Percentiles rank a stretch among this genome's conserved stretches.
Conservation (phyloP, 1,284 basidiomycete genomes). For the Ganoderma boninense region DNA sequence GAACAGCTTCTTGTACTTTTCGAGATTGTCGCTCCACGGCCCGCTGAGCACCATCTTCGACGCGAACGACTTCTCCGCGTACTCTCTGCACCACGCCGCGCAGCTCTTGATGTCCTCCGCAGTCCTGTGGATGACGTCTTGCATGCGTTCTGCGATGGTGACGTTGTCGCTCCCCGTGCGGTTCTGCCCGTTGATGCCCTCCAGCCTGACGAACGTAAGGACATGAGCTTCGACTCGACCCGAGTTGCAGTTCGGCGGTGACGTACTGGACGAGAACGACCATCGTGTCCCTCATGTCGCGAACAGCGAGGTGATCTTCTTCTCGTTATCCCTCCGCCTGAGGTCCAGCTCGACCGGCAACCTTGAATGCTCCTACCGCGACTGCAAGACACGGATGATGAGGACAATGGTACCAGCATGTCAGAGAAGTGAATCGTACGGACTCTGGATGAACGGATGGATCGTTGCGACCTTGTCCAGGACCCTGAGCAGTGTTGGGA, state of each 20-base stretch:
- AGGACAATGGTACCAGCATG: too few relatives aligned
- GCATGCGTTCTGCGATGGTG: conserved; percentile 34
- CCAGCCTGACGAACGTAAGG: neutral
- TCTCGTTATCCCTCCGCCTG: conserved; percentile 51
- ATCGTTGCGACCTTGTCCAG: conserved; percentile 37
- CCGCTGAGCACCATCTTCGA: conserved; percentile 47
- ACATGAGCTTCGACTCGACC: too few relatives aligned
- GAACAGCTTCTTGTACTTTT: conserved; percentile 43
- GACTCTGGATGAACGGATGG: conserved; percentile 40
- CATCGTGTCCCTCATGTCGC: conserved; percentile 57
- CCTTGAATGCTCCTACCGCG: conserved; percentile 53
- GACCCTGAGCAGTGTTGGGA: conserved; percentile 35
- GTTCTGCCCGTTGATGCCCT: neutral
- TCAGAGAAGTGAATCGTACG: neutral
- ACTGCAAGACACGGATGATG: conserved; percentile 37
- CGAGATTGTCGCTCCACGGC: conserved; percentile 46
- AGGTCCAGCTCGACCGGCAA: conserved; percentile 50
- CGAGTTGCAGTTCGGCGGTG: too few relatives aligned
- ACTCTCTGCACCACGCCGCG: conserved; percentile 40
- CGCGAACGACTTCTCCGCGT: conserved; percentile 38
- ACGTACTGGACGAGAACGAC: conserved; percentile 48
- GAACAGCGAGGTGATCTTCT: conserved; percentile 49
- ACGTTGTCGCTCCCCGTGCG: neutral
- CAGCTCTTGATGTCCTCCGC: conserved; percentile 40
- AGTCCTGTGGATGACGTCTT: conserved; percentile 25